Percentiles rank a stretch among this genome's conserved stretches.
phyloP scores from a whole-genome alignment of 2,329 filamentous ascomycete species.

The Fusarium sp. region DNA sequence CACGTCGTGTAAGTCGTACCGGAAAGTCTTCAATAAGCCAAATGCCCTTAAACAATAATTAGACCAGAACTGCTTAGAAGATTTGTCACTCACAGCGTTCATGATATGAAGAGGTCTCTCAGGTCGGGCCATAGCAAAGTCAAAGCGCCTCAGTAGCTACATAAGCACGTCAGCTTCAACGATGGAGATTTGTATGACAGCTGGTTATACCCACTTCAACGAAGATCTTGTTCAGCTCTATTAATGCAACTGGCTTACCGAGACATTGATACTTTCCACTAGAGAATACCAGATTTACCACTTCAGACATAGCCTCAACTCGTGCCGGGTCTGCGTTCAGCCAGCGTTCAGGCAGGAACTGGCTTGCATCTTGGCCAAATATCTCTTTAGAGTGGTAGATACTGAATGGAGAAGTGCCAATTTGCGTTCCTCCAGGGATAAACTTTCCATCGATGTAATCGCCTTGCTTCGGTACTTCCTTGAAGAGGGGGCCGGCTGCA shows the following conservation, averaged over 20 bases:
- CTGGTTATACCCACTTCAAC: conserved; percentile 57
- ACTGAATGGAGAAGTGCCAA: conserved; percentile 52
- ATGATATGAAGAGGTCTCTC: conserved; percentile 29
- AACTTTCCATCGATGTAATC: conserved; percentile 57
- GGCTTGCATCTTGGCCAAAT: conserved; percentile 54
- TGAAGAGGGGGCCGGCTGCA: conserved; percentile 56
- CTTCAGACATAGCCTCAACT: conserved; percentile 52
- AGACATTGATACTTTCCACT: conserved; percentile 59
- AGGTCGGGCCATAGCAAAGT: conserved; percentile 27
- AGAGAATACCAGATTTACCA: conserved; percentile 56
- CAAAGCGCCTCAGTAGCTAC: conserved; percentile 36
- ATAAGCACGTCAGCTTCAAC: neutral
- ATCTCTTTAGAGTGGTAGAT: conserved; percentile 53
- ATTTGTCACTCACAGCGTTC: conserved; percentile 7
- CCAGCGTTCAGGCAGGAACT: conserved; percentile 57
- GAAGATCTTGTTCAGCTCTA: conserved; percentile 57
- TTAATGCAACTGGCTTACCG: conserved; percentile 56
- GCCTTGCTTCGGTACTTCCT: conserved; percentile 50
- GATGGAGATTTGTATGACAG: neutral
- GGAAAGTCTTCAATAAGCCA: conserved; percentile 34
- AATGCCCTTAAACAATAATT: conserved; percentile 3
- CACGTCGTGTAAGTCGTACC: conserved; percentile 17
- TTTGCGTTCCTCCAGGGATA: conserved; percentile 51
- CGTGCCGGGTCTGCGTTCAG: conserved; percentile 54
- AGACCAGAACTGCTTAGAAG: neutral